These are phyloP conservation scores for Glebionis coronaria DNA, from an alignment of 129 eudicot genomes.

Conservation along the genomic window DNA sequence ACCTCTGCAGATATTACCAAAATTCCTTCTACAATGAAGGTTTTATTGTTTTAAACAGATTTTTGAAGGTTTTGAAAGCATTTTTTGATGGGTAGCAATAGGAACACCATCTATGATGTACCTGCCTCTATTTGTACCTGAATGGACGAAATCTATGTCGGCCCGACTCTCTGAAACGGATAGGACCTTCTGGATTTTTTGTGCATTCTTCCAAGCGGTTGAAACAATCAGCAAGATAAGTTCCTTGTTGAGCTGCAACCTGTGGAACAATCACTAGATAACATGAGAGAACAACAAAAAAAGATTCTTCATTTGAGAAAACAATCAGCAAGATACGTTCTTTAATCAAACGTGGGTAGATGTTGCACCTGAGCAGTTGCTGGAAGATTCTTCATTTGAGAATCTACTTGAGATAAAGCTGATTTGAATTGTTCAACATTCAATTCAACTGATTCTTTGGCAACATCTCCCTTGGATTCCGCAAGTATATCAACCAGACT, in stretches of 20 bases:
- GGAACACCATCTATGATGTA: no score
- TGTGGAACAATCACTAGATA: conserved; percentile 30
- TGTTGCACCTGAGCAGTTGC: conserved; percentile 84
- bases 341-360: not conserved
- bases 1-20: not conserved
- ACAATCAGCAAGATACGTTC: no score
- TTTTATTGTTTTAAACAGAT: no score
- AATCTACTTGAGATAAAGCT: conserved; percentile 84
- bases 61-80: no score
- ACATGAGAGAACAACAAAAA: conserved; percentile 6
- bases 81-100: not conserved
- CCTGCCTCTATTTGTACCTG: conserved; percentile 39
- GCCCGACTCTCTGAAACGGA: conserved; percentile 76
- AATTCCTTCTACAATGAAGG: not conserved
- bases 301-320: no score
- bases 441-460: conserved; percentile 64
- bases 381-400: conserved; percentile 91
- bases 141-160: conserved; percentile 85
- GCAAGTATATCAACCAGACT: conserved; percentile 62
- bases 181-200: conserved; percentile 76
- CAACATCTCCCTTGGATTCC: conserved; percentile 68
- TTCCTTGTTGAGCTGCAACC: conserved; percentile 97
- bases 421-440: conserved; percentile 69
- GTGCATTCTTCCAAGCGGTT: conserved; percentile 88
- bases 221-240: conserved; percentile 86